Evolutionary conservation across 1,284 basidiomycete genomes (phyloP), one percentile per base, ranked within the genome.

Genomic region (Fistulinella cinereoalba): DNA sequence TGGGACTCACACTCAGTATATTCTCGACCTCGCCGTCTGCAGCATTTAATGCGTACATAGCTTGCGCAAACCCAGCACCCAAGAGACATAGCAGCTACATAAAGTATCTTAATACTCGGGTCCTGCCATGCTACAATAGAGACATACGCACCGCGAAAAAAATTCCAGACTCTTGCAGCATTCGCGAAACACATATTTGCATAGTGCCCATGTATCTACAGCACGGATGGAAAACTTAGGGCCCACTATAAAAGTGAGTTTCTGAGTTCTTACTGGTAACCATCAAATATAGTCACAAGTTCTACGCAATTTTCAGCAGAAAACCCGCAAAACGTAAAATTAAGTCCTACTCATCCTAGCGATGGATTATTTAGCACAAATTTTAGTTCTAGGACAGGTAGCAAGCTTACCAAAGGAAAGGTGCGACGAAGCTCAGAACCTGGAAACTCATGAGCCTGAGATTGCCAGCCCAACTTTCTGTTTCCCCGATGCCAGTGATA

Each of bases 91-190:
- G 72, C 25, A 94, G 71, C 81, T 91, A 45, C 22, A 38, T n/a
- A n/a, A n/a, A n/a, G n/a, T n/a, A n/a, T n/a, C n/a, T n/a, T n/a
- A n/a, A n/a, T n/a, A n/a, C n/a, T n/a, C n/a, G n/a, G n/a, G n/a
- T n/a, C n/a, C n/a, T n/a, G n/a, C n/a, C n/a, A n/a, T n/a, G n/a
- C n/a, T n/a, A n/a, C n/a, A n/a, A n/a, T 16, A 16, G 16, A 1
- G 12, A 25, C 27, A 16, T 51, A 61, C 78, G 42, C 52, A 92
- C 88, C 65, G 81, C 80, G 72, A 96, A 94, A 74, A 97, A 98
- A 47, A 96, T 92, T 4, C 88, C 84, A 9, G 90, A 93, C 67
- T 97, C 94, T 62, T 88, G 83, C 52, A 97, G 71, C 94, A 97
- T 97, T 12, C 89, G 78, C 12, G 85, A 80, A 16, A 92, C 80